A percentile compares a stretch with the other conserved stretches of the same genome.
phyloP scores from a whole-genome alignment of 148 eudicot genomes.

The Fagopyrum homotropicum region DNA sequence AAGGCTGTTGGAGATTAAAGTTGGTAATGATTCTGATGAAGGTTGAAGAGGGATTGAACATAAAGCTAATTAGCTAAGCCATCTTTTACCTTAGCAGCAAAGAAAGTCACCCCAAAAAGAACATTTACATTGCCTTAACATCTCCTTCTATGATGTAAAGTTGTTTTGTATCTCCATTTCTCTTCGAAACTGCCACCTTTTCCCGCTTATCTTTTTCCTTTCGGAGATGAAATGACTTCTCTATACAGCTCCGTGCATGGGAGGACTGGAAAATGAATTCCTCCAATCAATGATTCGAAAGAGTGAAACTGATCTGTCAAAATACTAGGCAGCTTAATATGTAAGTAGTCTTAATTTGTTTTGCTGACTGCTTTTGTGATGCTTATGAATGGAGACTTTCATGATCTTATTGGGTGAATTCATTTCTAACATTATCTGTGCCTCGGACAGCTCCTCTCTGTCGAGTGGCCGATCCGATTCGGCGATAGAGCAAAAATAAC shows the following conservation, averaged over 20 bases:
- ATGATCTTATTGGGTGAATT: not conserved
- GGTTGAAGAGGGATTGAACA: not conserved
- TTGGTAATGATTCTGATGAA: conserved; percentile 31
- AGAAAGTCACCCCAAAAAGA: not conserved
- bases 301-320: not conserved
- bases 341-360: not conserved
- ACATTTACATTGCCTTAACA: not conserved
- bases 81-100: not conserved
- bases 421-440: not conserved
- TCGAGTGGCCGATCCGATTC: too few relatives aligned
- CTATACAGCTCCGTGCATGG: not conserved
- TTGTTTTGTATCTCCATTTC: not conserved
- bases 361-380: not conserved
- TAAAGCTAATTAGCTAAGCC: not conserved
- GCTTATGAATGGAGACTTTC: not conserved
- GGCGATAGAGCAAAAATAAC: too few relatives aligned
- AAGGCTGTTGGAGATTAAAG: conserved; percentile 93
- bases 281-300: not conserved
- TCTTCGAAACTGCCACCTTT: not conserved
- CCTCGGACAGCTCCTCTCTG: too few relatives aligned
- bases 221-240: conserved; percentile 2
- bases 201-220: not conserved
- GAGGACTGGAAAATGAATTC: not conserved
- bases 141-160: not conserved
- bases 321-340: not conserved